These are phyloP conservation scores for Lyophyllum shimeji DNA, from an alignment of 768 basidiomycete species.

Conservation along the genomic window DNA sequence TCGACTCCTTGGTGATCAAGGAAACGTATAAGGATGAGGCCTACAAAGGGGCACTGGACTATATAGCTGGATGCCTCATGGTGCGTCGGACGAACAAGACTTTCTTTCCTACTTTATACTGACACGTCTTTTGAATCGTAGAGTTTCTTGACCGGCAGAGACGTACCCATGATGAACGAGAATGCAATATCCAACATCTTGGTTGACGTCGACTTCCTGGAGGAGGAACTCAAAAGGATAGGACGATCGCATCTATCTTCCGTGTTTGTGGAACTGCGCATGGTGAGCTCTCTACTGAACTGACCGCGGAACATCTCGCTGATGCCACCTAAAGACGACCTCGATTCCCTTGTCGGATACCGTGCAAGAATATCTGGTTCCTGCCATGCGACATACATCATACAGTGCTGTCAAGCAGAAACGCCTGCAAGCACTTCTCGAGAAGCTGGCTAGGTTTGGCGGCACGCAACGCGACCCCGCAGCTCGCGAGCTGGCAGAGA, in stretches of 20 bases:
- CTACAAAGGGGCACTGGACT: conserved; percentile 83
- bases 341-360: conserved; percentile 72
- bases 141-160: conserved; percentile 78
- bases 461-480: conserved; percentile 55
- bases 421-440: conserved; percentile 69
- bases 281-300: conserved; percentile 46
- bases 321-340: conserved; percentile 46
- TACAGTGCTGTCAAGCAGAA: conserved; percentile 70
- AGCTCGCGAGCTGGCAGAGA: conserved; percentile 68
- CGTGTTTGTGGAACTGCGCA: conserved; percentile 78
- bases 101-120: neutral
- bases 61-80: conserved; percentile 87
- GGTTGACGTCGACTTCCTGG: conserved; percentile 85
- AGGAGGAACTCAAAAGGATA: conserved; percentile 78
- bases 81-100: conserved; percentile 41
- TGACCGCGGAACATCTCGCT: conserved; percentile 10
- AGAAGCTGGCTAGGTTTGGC: conserved; percentile 76
- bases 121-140: conserved; percentile 27
- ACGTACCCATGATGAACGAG: conserved; percentile 81
- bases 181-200: conserved; percentile 84
- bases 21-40: conserved; percentile 87
- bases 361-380: conserved; percentile 78
- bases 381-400: conserved; percentile 64
- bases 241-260: conserved; percentile 68
- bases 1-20: conserved; percentile 85